phyloP scores from a whole-genome alignment of 1,284 basidiomycete species.

The Coriolopsis trogii region DNA sequence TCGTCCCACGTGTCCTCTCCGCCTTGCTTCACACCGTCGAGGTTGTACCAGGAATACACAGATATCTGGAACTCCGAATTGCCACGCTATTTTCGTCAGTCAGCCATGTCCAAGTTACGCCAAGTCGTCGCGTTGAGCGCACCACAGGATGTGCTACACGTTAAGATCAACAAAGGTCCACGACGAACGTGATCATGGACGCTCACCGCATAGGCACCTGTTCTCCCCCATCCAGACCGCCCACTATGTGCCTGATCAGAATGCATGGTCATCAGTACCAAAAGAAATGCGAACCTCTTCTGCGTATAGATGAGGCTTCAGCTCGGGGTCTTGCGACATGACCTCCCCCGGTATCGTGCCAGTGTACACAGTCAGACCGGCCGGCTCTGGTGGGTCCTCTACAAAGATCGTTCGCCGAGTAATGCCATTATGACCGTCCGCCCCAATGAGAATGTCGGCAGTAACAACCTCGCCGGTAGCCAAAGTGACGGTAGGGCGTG shows the following conservation, averaged over 20 bases:
- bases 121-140: slow-evolving; percentile 8
- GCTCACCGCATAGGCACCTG: slow-evolving; percentile 27
- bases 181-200: not conserved
- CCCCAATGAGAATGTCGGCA: slow-evolving; percentile 44
- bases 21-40: slow-evolving; percentile 15
- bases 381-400: slow-evolving; percentile 15
- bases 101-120: not conserved
- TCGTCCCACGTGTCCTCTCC: slow-evolving; percentile 29
- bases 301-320: slow-evolving; percentile 16
- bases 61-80: slow-evolving; percentile 26
- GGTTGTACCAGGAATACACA: slow-evolving; percentile 22
- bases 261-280: not conserved
- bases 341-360: slow-evolving; percentile 20
- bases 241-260: slow-evolving; percentile 13
- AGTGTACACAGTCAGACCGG: slow-evolving; percentile 24
- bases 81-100: slow-evolving; percentile 11
- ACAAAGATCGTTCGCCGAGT: slow-evolving; percentile 33
- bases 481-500: slow-evolving; percentile 35
- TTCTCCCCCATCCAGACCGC: slow-evolving; percentile 28
- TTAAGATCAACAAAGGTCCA: not conserved
- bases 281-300: slow-evolving; percentile 17
- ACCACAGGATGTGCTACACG: slow-evolving; percentile 30
- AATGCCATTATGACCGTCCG: slow-evolving; percentile 40
- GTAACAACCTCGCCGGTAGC: slow-evolving; percentile 39
- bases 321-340: slow-evolving; percentile 27